Conservation (phyloP, 352 stramenopile species). For the Elongisporangium senticosum region DNA sequence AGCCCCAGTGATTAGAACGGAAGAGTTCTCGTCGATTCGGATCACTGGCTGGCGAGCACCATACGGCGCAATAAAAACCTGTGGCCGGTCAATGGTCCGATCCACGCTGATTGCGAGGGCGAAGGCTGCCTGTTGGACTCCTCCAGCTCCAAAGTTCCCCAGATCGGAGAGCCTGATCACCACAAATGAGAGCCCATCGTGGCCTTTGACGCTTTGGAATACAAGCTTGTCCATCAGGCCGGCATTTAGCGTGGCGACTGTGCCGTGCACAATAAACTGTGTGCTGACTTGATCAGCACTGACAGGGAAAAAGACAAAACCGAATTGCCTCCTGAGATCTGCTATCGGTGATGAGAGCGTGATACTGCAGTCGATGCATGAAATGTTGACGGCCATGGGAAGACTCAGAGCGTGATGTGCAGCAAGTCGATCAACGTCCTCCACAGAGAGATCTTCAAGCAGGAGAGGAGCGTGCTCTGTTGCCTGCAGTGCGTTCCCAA, state of each 20-base stretch:
- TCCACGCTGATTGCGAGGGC: conserved; percentile 32
- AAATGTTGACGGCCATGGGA: conserved; percentile 21
- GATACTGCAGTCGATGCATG: conserved; percentile 31
- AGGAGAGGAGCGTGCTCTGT: conserved; percentile 25
- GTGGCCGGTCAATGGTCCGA: conserved; percentile 25
- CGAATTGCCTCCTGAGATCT: background rate
- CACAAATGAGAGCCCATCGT: conserved; percentile 30
- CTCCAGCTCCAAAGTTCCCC: conserved; percentile 25
- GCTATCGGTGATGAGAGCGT: background rate
- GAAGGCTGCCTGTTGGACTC: conserved; percentile 18
- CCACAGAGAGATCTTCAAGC: conserved; percentile 16
- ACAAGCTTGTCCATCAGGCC: conserved; percentile 28
- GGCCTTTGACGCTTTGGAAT: conserved; percentile 23
- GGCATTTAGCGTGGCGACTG: conserved; percentile 24
- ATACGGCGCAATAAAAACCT: conserved; percentile 36
- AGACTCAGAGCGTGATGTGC: background rate
- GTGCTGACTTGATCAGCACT: conserved; percentile 3
- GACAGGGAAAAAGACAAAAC: conserved; percentile 6
- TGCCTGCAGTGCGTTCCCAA: conserved; percentile 13
- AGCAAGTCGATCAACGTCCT: conserved; percentile 17
- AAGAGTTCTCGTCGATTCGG: conserved; percentile 30
- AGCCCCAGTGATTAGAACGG: conserved; percentile 35
- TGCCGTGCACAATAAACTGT: conserved; percentile 21
- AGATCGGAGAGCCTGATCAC: conserved; percentile 36
- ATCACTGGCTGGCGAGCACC: conserved; percentile 24